Evolutionary conservation across 164 flowering plant genomes (phyloP), one percentile per base, ranked within the genome.

Genomic region (Tetrastigma voinierianum): DNA sequence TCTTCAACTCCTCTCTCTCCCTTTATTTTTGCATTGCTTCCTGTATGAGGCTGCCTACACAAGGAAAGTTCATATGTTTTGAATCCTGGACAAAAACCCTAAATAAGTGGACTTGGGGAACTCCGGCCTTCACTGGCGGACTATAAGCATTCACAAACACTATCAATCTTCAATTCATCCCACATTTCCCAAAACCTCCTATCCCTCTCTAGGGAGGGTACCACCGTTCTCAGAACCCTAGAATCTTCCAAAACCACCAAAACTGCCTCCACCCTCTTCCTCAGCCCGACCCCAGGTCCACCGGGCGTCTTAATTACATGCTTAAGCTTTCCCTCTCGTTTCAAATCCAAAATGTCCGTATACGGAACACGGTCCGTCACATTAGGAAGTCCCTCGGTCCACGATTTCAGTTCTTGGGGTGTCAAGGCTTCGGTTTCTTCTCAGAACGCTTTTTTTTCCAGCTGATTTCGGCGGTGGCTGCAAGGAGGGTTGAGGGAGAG

Each of bases 241-340:
- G 82, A 78, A 81, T 93, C 96, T 17, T 90, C 92, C 46, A 90
- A 54, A 68, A 93, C 96, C 5, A 83, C 93, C 48, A 93, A 70
- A 55, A 93, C 87, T 10, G 84, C 68, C 46, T 83, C 93, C 6
- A 88, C 74, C 18, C 70, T 68, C 59, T 71, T 77, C 81, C 70
- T 77, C 54, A 87, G 76, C 46, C 40, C 65, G 1, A 10, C 82
- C 24, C 69, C 59, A 0, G 40, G 40, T 25, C 40, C 40, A 25
- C 40, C 40, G 40, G 88, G 65, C 3, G 82, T 77, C 78, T 88
- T 93, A 46, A 93, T 80, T n/a, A 90, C 66, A 74, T 89, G 93
- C 67, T 93, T 93, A 23, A 93, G 83, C 75, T 78, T 90, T 0
- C 89, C 90, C 59, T 81, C 78, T 40, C 72, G 49, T 60, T 80